Percentiles rank a stretch among this genome's conserved stretches.
phyloP scores from a whole-genome alignment of 306 rosid genomes.

The Begonia fuchsioides region DNA sequence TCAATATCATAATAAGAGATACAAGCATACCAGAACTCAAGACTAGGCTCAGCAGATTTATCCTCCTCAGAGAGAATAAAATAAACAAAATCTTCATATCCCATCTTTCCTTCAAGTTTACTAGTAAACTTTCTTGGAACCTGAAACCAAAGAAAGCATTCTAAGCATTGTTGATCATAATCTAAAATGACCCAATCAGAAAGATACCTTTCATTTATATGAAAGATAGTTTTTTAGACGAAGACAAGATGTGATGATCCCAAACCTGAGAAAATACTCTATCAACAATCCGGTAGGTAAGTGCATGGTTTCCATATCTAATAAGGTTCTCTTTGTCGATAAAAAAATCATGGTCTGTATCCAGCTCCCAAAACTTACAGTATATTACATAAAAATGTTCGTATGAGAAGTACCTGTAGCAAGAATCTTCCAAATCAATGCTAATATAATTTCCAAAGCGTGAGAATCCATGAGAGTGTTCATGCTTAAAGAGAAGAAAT shows the following conservation, averaged over 20 bases:
- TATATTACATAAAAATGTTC: conserved; percentile 97
- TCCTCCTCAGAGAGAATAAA: conserved; percentile 97
- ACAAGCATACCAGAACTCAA: conserved; percentile 76
- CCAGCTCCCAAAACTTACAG: conserved; percentile 99
- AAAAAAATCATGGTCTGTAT: conserved; percentile 91
- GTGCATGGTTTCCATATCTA: conserved; percentile 98
- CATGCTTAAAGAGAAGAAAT: too few species aligned
- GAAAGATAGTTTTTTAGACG: conserved; percentile 9
- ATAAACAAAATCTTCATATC: conserved; percentile 97
- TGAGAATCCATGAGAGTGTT: background rate
- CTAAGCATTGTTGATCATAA: conserved; percentile 11
- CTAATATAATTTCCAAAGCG: background rate
- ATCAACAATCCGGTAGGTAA: conserved; percentile 95
- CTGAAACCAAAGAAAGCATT: conserved; percentile 27
- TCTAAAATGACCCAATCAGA: conserved; percentile 1
- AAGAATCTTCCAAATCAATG: background rate
- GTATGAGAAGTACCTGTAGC: conserved; percentile 77
- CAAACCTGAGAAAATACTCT: conserved; percentile 98
- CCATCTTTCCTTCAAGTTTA: conserved; percentile 95
- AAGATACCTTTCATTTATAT: background rate
- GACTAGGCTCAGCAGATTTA: conserved; percentile 92
- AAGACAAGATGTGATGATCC: conserved; percentile 14
- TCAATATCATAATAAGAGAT: conserved; percentile 3
- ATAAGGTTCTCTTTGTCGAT: conserved; percentile 95
- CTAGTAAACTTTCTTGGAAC: conserved; percentile 87